phyloP scores from a whole-genome alignment of 805 yeast genomes.

The Ogataea nitratoaversa region DNA sequence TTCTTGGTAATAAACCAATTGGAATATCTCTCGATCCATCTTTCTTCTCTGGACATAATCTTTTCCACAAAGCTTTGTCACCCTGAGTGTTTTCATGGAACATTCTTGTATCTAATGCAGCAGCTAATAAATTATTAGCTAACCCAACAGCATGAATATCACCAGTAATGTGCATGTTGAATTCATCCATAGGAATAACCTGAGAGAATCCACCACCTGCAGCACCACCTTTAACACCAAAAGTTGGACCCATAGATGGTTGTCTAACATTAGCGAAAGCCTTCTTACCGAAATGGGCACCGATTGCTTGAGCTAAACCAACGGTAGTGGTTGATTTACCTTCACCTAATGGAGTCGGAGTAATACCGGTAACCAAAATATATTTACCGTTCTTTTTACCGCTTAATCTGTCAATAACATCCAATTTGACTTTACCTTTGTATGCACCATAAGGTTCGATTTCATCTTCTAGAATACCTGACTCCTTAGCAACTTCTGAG shows the following conservation, averaged over 20 bases:
- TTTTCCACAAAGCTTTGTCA: slow-evolving; percentile 72
- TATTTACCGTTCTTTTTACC: slow-evolving; percentile 73
- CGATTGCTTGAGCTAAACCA: slow-evolving; percentile 94
- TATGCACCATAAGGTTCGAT: slow-evolving; percentile 83
- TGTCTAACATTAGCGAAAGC: slow-evolving; percentile 95
- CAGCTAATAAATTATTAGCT: slow-evolving; percentile 90
- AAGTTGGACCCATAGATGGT: slow-evolving; percentile 98
- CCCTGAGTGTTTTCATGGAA: slow-evolving; percentile 87
- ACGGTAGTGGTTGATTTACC: slow-evolving; percentile 96
- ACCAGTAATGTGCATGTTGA: slow-evolving; percentile 95
- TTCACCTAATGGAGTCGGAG: slow-evolving; percentile 98
- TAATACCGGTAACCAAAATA: slow-evolving; percentile 91
- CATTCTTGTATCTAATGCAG: slow-evolving; percentile 95
- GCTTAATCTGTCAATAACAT: slow-evolving; percentile 63
- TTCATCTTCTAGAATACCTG: slow-evolving; percentile 75
- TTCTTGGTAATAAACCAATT: slow-evolving; percentile 70
- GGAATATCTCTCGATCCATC: slow-evolving; percentile 73
- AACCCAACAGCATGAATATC: slow-evolving; percentile 95
- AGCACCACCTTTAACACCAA: slow-evolving; percentile 98
- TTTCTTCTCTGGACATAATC: slow-evolving; percentile 82
- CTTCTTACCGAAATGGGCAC: slow-evolving; percentile 79
- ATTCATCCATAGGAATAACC: slow-evolving; percentile 98
- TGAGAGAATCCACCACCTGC: slow-evolving; percentile 99
- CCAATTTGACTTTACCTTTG: slow-evolving; percentile 82
- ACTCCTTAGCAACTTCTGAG: slow-evolving; percentile 67